Percentiles rank a stretch among this genome's conserved stretches.
phyloP scores from a whole-genome alignment of 192 early-diverging fungal species.

The Chytriomyces sp. region DNA sequence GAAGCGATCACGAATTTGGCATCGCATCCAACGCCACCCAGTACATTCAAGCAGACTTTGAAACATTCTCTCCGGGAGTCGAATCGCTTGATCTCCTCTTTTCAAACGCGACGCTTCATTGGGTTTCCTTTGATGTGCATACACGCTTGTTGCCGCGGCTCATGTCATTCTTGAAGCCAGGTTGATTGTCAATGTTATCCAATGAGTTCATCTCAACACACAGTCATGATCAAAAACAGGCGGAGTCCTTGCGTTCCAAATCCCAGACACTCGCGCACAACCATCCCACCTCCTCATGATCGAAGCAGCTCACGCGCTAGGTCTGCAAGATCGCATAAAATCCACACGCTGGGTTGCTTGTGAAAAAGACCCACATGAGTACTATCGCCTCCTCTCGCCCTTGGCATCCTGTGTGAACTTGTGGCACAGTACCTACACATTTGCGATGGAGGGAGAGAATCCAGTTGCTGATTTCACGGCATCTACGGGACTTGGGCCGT shows the following conservation, averaged over 20 bases:
- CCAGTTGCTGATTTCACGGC: constrained; percentile 32
- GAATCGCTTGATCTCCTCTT: background rate
- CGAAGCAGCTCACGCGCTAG: constrained; percentile 7
- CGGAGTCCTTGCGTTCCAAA: constrained; percentile 25
- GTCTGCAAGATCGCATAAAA: background rate
- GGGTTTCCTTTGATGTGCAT: constrained; percentile 30
- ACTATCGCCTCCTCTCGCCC: background rate
- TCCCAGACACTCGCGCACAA: constrained; percentile 25
- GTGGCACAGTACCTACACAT: constrained; percentile 9
- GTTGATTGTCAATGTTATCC: background rate
- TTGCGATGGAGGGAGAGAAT: constrained; percentile 25
- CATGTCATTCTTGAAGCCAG: constrained; percentile 1
- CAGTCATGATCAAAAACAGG: background rate
- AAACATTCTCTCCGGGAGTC: constrained; percentile 1
- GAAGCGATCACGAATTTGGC: background rate
- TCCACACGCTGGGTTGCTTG: constrained; percentile 26
- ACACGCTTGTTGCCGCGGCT: constrained; percentile 5
- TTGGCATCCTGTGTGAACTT: background rate
- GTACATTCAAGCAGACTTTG: constrained; percentile 19
- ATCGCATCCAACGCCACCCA: background rate
- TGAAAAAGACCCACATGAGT: constrained; percentile 16
- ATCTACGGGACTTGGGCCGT: constrained; percentile 20
- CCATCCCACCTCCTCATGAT: constrained; percentile 13
- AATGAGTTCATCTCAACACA: background rate
- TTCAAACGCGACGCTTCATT: constrained; percentile 21